Evolutionary conservation across 225 moss, liverwort and hornwort genomes (phyloP).

Genomic region (Antitrichia curtipendula): DNA sequence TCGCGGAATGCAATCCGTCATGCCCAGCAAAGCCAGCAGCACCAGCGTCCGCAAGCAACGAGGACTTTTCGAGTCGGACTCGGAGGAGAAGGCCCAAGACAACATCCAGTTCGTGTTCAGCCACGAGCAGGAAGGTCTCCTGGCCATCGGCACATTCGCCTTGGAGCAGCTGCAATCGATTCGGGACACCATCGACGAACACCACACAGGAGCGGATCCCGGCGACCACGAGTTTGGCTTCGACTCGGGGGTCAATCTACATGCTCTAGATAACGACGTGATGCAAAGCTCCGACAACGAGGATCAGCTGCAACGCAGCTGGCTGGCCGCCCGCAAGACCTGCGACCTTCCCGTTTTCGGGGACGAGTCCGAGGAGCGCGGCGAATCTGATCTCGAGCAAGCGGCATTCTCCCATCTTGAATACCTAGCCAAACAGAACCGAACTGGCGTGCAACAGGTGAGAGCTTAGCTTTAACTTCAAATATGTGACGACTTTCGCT

Average conservation of each 20-base stretch:
- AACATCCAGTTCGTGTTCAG: conserved; percentile 23
- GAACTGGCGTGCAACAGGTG: neutral
- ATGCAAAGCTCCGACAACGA: conserved; percentile 11
- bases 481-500: neutral
- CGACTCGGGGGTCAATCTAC: neutral
- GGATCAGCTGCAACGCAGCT: conserved; percentile 1
- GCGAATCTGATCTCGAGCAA: neutral
- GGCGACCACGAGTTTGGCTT: neutral
- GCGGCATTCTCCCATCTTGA: neutral
- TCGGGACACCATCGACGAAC: neutral
- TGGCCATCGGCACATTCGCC: conserved; percentile 40
- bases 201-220: neutral
- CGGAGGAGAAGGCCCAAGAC: conserved; percentile 13
- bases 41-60: neutral
- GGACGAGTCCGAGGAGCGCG: neutral
- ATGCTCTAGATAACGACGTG: neutral
- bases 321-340: neutral
- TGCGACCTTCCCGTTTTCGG: conserved; percentile 10
- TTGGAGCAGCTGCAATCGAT: conserved; percentile 19
- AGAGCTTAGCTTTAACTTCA: neutral
- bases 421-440: neutral
- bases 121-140: conserved; percentile 23
- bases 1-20: neutral
- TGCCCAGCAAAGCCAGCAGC: neutral
- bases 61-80: neutral